phyloP scores from a whole-genome alignment of 305 asterid species.

The Petunia hybrid region DNA sequence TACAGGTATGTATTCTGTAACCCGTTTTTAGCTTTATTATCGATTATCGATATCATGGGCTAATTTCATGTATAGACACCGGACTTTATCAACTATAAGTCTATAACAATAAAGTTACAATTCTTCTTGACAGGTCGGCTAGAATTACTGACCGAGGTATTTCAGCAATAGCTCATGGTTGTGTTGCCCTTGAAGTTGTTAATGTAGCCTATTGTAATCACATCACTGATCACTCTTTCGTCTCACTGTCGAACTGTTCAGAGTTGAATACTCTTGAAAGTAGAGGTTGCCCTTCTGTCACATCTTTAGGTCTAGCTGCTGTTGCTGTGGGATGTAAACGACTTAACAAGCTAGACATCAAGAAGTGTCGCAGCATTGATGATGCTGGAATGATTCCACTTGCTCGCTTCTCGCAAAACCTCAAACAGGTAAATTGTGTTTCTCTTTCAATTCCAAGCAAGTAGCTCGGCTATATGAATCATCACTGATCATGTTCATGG shows the following conservation, averaged over 20 bases:
- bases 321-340: slow-evolving; percentile 78
- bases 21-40: no score
- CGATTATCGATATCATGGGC: no score
- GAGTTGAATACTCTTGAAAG: slow-evolving; percentile 75
- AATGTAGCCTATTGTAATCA: slow-evolving; percentile 71
- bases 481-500: no score
- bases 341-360: slow-evolving; percentile 58
- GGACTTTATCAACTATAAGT: no score
- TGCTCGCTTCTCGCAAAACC: slow-evolving; percentile 78
- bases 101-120: no score
- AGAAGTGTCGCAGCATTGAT: slow-evolving; percentile 54
- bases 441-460: background rate
- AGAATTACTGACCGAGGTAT: slow-evolving; percentile 74
- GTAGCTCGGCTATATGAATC: no score
- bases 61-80: no score
- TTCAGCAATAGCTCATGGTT: slow-evolving; percentile 67
- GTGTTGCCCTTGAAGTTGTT: slow-evolving; percentile 70
- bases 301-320: slow-evolving; percentile 76
- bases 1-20: slow-evolving; percentile 59
- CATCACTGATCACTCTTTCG: slow-evolving; percentile 68
- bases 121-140: slow-evolving; percentile 62
- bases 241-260: slow-evolving; percentile 71
- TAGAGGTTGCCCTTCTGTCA: slow-evolving; percentile 82
- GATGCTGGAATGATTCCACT: slow-evolving; percentile 71
- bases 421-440: slow-evolving; percentile 52